A percentile compares a stretch with the other conserved stretches of the same genome.
These are phyloP conservation scores for Coemansia sp. DNA, from an alignment of 192 early-diverging fungal genomes.

Conservation along the genomic window DNA sequence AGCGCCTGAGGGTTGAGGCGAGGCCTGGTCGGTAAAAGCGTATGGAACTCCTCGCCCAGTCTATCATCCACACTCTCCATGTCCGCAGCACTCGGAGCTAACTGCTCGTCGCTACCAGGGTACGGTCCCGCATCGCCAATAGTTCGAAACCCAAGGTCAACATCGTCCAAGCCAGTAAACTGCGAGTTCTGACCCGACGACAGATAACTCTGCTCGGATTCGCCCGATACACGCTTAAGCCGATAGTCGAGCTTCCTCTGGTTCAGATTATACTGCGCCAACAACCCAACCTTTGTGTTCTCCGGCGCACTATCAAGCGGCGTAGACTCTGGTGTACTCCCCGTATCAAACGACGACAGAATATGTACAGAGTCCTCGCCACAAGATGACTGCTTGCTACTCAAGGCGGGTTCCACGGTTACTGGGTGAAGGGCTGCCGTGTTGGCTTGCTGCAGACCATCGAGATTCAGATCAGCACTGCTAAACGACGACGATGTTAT, in stretches of 20 bases:
- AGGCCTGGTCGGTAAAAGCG: constrained; percentile 37
- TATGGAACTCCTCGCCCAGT: constrained; percentile 21
- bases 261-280: constrained; percentile 51
- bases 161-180: constrained; percentile 9
- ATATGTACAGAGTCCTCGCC: constrained; percentile 47
- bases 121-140: constrained; percentile 14
- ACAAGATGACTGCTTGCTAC: constrained; percentile 23
- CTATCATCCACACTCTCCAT: constrained; percentile 6
- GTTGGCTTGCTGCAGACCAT: constrained; percentile 33
- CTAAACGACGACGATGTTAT: constrained; percentile 22
- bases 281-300: constrained; percentile 39
- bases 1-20: constrained; percentile 32
- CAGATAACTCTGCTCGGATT: constrained; percentile 18
- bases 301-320: constrained; percentile 42
- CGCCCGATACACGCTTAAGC: constrained; percentile 18
- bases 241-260: constrained; percentile 24
- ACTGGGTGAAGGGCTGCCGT: constrained; percentile 37
- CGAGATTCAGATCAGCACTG: constrained; percentile 27
- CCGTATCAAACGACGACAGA: constrained; percentile 42
- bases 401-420: not conserved
- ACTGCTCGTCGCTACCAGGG: not conserved
- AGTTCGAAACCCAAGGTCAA: constrained; percentile 34
- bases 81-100: not conserved
- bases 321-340: constrained; percentile 42
- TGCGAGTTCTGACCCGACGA: constrained; percentile 22